Evolutionary conservation across 768 basidiomycete genomes (phyloP), one percentile per base, ranked within the genome.

Genomic region (Russula sp.): DNA sequence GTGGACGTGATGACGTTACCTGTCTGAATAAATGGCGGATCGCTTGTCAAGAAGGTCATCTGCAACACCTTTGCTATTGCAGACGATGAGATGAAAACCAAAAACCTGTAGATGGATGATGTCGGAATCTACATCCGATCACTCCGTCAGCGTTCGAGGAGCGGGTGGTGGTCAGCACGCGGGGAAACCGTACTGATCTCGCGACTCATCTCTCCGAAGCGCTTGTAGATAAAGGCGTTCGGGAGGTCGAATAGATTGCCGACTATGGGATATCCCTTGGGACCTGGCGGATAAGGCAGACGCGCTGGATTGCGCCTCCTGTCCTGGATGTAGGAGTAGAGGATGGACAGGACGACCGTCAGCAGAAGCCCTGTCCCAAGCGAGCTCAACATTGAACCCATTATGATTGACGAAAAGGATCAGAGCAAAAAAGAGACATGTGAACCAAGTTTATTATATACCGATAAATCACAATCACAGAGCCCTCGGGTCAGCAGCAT

Each of bases 11-110:
- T 13, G 8, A 29, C 47, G 13, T 38, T 36, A 65, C 58, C 72
- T 34, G 64, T 70, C 70, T 6, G 78, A 77, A 65, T 78, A 79
- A 6, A 73, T 75, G 6, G 69, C 62, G 1, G 75, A 75, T 13
- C 74, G 68, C 46, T 73, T 73, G 43, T 76, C 73, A n/a, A 78
- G 69, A 6, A 78, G 67, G 9, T 75, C 75, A 32, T 70, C 70
- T 3, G 73, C 71, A 18, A 71, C 68, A 41, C 73, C 70, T 20
- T 68, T 58, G 10, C 70, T 72, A 63, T 75, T 76, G 47, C 78
- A 60, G n/a, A 77, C 60, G 56, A 76, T 66, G 29, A 73, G 53
- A 41, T 65, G 60, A 18, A 66, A 67, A 18, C 71, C 70, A 9
- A 69, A 63, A 2, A 72, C 56, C 43, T 70, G 58, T 9, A 73